Base-by-base conservation (phyloP, 768 basidiomycete species). In the Phanerodontia chrysosporium region DNA sequence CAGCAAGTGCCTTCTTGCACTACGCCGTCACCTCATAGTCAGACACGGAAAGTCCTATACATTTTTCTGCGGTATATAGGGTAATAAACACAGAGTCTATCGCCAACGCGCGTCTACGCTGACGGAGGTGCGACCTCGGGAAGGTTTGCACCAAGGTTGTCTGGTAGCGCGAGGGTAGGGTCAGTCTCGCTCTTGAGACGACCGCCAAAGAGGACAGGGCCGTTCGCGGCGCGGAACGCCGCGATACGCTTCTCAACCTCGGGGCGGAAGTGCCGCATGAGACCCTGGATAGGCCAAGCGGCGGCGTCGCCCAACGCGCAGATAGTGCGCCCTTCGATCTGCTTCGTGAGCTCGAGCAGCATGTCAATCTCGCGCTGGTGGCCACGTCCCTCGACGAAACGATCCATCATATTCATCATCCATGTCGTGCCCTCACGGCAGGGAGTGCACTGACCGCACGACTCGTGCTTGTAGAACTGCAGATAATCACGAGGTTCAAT, bases 351-450 rank as follows among this genome's bases (percentile, higher is more conserved):
- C 74, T 98, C 96, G 28, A 95, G 83, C 13, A 99, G 80, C 96
- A 98, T 98, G 73, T 98, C 96, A 59, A 99, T 98, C 77, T 99
- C 96, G 59, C 96, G 87, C 64, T 82, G 80, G 68, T 95, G 92
- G 0, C 88, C 92, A 12, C 95, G 83, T 2, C 96, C 96, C 69
- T 92, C 90, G 18, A 90, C 92, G 80, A 99, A 85, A 49, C 96
- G 87, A 71, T 93, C 83, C 96, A 99, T 99, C 94, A 98, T 98
- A 75, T 98, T 96, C 85, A 90, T 92, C 91, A 99, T 93, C 96
- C 96, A 98, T 0, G 94, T 97, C 1, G 96, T 98, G 36, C 95
- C 94, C 68, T 95, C 91, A 62, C 92, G 78, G 72, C 94, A 96
- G 3, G 95, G 94, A 12, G 94, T 95, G 67, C 95, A 98, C 71